Conservation (phyloP, 2,329 filamentous ascomycete genomes). For the Diatrype stigma region DNA sequence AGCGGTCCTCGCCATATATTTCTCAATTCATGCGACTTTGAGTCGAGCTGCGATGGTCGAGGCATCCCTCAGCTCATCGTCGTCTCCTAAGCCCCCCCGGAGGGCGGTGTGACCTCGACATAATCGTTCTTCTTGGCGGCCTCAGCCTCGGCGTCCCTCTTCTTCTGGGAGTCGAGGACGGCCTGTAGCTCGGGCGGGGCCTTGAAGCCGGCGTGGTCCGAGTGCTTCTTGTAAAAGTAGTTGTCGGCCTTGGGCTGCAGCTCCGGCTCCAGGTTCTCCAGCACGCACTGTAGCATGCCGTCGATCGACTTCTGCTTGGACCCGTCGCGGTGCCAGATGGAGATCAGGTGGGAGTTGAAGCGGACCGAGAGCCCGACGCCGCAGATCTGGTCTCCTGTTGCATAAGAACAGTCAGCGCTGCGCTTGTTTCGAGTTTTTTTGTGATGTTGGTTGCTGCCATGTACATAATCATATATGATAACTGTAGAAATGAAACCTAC, state of each 20-base stretch:
- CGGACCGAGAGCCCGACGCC: slow-evolving; percentile 83
- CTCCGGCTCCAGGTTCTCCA: slow-evolving; percentile 69
- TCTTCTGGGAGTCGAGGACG: slow-evolving; percentile 53
- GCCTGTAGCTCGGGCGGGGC: slow-evolving; percentile 55
- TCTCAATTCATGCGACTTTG: too few species aligned
- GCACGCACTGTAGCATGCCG: slow-evolving; percentile 65
- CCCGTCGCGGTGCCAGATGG: slow-evolving; percentile 89
- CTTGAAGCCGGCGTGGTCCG: slow-evolving; percentile 80
- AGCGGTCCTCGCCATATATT: too few species aligned
- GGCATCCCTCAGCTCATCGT: too few species aligned
- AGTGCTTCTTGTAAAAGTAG: slow-evolving; percentile 86
- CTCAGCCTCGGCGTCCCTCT: slow-evolving; percentile 7
- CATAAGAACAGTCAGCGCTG: slow-evolving; percentile 1
- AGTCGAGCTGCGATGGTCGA: too few species aligned
- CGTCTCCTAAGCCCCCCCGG: neutral
- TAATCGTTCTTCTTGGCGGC: slow-evolving; percentile 7
- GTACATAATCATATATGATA: neutral
- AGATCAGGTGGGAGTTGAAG: slow-evolving; percentile 84
- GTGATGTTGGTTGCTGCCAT: too few species aligned
- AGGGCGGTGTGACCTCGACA: neutral
- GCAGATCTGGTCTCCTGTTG: slow-evolving; percentile 76
- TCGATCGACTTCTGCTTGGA: slow-evolving; percentile 76
- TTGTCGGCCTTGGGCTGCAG: slow-evolving; percentile 66
- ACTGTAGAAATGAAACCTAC: slow-evolving; percentile 39
- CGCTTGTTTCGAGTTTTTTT: too few species aligned